Conservation (phyloP, 306 rosid genomes). For the Morella rubra region DNA sequence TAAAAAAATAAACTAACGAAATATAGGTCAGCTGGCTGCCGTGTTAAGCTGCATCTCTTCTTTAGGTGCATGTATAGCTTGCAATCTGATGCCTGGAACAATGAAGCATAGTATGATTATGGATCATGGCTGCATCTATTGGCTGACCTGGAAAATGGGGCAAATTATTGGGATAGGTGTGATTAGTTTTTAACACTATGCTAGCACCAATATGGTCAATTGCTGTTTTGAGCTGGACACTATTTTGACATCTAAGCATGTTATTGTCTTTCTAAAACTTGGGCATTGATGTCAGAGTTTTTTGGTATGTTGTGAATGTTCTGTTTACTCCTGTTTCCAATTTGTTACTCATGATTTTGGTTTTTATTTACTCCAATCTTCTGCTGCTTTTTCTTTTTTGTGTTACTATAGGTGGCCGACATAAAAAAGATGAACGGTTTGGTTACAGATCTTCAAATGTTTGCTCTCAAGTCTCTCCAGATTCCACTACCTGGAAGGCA, state of each 20-base stretch:
- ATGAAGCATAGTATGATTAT: background rate
- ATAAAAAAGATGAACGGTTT: slow-evolving; percentile 76
- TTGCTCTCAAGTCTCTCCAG: slow-evolving; percentile 74
- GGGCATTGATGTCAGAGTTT: too few relatives aligned
- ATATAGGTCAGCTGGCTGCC: too few relatives aligned
- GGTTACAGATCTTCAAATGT: slow-evolving; percentile 88
- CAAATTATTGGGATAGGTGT: too few relatives aligned
- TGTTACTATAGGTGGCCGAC: slow-evolving; percentile 59
- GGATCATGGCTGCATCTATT: background rate
- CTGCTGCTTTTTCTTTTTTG: slow-evolving; percentile 17
- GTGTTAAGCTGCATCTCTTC: background rate
- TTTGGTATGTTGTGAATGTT: too few relatives aligned
- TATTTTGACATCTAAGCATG: too few relatives aligned
- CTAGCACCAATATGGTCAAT: too few relatives aligned
- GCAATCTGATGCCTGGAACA: background rate
- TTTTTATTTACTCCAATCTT: background rate
- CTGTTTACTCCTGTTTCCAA: too few relatives aligned
- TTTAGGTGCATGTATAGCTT: background rate
- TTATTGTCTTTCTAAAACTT: too few relatives aligned
- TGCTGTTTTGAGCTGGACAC: too few relatives aligned
- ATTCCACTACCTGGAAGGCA: slow-evolving; percentile 97
- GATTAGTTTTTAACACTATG: too few relatives aligned
- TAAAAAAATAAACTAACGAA: too few relatives aligned
- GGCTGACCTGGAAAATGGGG: too few relatives aligned
- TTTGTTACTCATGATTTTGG: background rate